phyloP scores from a whole-genome alignment of 2,329 filamentous ascomycete species.

The Calonectria leucothoes region DNA sequence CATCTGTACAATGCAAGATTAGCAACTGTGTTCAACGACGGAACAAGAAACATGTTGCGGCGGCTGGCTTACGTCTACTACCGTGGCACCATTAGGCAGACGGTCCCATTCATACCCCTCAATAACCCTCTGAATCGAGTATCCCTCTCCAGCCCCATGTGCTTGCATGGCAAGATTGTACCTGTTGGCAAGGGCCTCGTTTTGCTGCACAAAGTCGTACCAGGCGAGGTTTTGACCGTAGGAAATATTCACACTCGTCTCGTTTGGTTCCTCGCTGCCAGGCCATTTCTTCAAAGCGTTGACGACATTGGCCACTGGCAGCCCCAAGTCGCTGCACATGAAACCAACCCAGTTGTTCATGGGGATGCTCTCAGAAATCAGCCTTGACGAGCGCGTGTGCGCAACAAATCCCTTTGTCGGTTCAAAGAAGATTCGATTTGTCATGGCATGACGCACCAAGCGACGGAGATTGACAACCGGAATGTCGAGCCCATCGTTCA shows the following conservation, averaged over 20 bases:
- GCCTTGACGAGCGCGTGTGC: constrained; percentile 50
- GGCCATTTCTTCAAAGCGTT: constrained; percentile 51
- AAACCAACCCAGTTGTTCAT: constrained; percentile 47
- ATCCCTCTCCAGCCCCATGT: constrained; percentile 38
- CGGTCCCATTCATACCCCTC: background rate
- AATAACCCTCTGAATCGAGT: background rate
- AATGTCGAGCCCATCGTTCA: constrained; percentile 52
- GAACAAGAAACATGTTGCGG: no score
- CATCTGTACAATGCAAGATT: constrained; percentile 18
- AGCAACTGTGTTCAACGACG: background rate
- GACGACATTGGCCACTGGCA: constrained; percentile 44
- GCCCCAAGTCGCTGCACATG: constrained; percentile 46
- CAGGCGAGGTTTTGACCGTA: constrained; percentile 37
- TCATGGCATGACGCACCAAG: constrained; percentile 52
- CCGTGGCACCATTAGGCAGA: background rate
- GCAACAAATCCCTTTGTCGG: constrained; percentile 50
- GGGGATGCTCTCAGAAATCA: constrained; percentile 43
- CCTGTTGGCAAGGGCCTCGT: constrained; percentile 38
- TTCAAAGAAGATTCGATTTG: constrained; percentile 54
- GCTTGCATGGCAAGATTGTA: constrained; percentile 49
- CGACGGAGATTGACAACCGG: constrained; percentile 46
- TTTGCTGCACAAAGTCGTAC: constrained; percentile 44
- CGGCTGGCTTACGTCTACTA: background rate
- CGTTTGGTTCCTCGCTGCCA: constrained; percentile 46
- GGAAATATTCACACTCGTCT: constrained; percentile 48